Percentiles rank a stretch among this genome's conserved stretches.
These are phyloP conservation scores for Urochloa ruziziensis DNA, from an alignment of 176 grass and related monocot species.

Conservation along the genomic window DNA sequence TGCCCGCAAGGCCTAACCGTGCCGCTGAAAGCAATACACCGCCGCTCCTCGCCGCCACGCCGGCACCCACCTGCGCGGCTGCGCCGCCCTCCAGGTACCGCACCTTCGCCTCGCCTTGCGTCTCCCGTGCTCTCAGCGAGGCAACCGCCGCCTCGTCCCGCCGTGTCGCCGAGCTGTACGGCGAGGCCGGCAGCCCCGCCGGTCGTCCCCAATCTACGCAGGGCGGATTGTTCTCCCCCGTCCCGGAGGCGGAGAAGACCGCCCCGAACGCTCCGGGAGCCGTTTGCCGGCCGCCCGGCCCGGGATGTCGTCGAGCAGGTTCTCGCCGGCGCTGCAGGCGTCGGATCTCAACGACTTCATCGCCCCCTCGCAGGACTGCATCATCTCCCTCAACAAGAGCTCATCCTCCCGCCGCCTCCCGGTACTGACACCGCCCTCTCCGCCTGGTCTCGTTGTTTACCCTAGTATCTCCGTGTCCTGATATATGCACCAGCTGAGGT, in stretches of 20 bases:
- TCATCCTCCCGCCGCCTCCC: slow-evolving; percentile 44
- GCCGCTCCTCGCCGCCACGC: not conserved
- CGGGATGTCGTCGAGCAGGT: slow-evolving; percentile 78
- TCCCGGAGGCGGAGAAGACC: not conserved
- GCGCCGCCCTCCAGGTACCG: not conserved
- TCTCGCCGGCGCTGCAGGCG: slow-evolving; percentile 88
- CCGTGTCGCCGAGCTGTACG: too few relatives aligned
- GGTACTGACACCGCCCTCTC: not conserved
- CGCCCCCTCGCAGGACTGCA: slow-evolving; percentile 85
- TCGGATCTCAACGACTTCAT: slow-evolving; percentile 99
- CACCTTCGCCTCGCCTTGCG: not conserved
- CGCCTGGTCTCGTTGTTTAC: not conserved
- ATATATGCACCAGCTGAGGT: not conserved
- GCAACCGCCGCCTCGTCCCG: not conserved
- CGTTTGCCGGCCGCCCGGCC: not conserved
- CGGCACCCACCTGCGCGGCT: not conserved
- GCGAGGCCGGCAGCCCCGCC: not conserved
- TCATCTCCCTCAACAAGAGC: slow-evolving; percentile 79
- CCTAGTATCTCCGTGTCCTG: not conserved
- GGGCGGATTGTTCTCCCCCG: not conserved
- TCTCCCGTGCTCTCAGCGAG: not conserved
- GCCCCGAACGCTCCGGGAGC: not conserved
- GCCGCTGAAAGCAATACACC: not conserved
- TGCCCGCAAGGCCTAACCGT: not conserved
- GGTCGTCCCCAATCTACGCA: not conserved